Evolutionary conservation across 2,329 filamentous ascomycete genomes (phyloP), one percentile per base, ranked within the genome.

Genomic region (Ophiocordyceps robertsii): DNA sequence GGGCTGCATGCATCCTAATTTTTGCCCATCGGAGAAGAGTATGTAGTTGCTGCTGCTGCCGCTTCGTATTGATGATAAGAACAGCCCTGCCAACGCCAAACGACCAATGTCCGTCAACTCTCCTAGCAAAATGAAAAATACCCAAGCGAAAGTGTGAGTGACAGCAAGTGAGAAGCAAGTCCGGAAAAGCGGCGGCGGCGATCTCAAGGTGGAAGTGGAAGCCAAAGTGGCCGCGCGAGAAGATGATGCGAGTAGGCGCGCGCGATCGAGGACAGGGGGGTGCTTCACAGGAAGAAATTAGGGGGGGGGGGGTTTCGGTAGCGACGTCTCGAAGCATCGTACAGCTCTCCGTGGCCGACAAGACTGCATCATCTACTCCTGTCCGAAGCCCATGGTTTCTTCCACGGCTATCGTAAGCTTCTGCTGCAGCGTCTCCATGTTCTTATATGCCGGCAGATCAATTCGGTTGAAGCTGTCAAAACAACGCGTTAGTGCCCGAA

Each of bases 321-420:
- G 17, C 33, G 8, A 36, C 13, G n/a, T 17, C 6, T 17, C 10
- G 10, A 27, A 27, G 19, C 19, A 27, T 17, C 9, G 12, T 21
- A 38, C 6, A 14, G 19, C 21, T 16, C 6, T 38, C 12, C 8
- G 9, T 11, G 12, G 11, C 13, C 11, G 14, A 19, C 9, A 16
- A 41, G 11, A 17, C 21, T 13, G 24, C 12, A 3, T 12, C 29
- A 6, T 56, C 45, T 87, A 98, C 69, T 98, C 92, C 69, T 98
- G 92, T 51, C 92, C 92, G 61, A 98, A 98, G 48, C 92, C 92
- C 71, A 98, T 89, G 0, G 92, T 98, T 69, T 98, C 92, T 67
- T 98, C 92, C 43, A 98, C 92, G 24, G 92, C 92, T 65, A 95
- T 94, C 7, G 89, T 92, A 54, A 98, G 72, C 67, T 98, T 98